Base-by-base conservation (phyloP, 768 basidiomycete species). In the Coprinellus aureogranulatus region DNA sequence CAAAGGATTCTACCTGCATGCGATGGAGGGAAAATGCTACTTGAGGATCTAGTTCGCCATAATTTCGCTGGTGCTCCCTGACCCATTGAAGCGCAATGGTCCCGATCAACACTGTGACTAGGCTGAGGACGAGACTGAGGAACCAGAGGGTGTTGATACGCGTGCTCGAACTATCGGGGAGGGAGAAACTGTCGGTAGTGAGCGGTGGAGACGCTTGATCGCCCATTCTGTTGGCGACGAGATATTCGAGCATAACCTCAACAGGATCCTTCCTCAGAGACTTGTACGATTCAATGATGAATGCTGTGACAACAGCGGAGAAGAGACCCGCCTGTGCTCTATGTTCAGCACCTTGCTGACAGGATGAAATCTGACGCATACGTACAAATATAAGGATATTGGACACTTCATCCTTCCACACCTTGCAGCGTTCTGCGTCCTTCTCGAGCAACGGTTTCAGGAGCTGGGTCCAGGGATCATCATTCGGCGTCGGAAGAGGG, bases 1-100 rank as follows among this genome's bases (percentile, higher is more conserved):
- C 22, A 18, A 72, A 58, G 10, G 68, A 69, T 31, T 72, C 66
- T 41, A 66, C 65, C 4, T 69, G 69, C 57, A 72, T 59, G 37
- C 70, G 68, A 11, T 69, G 64, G 2, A 67, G 56, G 11, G 62
- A 53, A 16, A 67, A 51, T 5, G 61, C 58, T 18, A 51, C 34
- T 20, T 51, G 49, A 23, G 49, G 49, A 2, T 51, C 49, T 11
- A 51, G 49, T 37, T 61, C 63, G n/a, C 4, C 25, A 22, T 18
- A 31, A 3, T 25, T 20, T 2, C 59, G 59, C 30, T 59, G 61
- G 37, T 64, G 66, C 44, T 65, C 65, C 1, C 65, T 61, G 9
- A 64, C 39, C 67, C 66, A 66, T 55, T 67, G 66, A 49, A 60
- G 57, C 40, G 61, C 62, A 10, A 67, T 41, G 12, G 60, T 65